Conservation (phyloP, 2,329 filamentous ascomycete genomes). For the Cordyceps farinosa region DNA sequence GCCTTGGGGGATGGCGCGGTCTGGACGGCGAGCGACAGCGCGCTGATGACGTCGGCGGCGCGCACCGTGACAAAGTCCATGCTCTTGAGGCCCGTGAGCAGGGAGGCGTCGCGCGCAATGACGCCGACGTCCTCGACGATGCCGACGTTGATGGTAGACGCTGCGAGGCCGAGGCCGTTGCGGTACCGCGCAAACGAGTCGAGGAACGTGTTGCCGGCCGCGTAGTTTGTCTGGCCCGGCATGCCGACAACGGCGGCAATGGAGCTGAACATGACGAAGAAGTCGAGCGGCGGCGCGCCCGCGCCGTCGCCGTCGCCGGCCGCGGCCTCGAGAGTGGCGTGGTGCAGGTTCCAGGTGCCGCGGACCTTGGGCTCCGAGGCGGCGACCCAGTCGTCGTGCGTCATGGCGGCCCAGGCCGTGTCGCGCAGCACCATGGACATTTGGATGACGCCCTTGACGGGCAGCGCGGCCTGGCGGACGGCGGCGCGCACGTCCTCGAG, state of each 20-base stretch:
- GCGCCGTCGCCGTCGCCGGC: too few species aligned
- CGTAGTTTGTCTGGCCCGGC: conserved; percentile 39
- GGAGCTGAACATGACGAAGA: conserved; percentile 29
- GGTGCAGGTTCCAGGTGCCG: conserved; percentile 36
- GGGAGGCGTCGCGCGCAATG: conserved; percentile 20
- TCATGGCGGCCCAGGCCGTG: conserved; percentile 31
- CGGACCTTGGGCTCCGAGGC: conserved; percentile 30
- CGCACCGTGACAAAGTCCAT: conserved; percentile 1
- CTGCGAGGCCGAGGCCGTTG: conserved; percentile 16
- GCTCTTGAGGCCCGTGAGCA: not conserved
- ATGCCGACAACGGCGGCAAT: conserved; percentile 32
- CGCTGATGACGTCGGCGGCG: not conserved
- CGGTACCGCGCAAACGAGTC: conserved; percentile 37
- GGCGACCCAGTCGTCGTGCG: conserved; percentile 29
- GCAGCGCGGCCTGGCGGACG: conserved; percentile 25
- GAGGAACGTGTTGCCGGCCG: conserved; percentile 39
- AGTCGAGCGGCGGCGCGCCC: not conserved
- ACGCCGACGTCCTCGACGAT: conserved; percentile 35
- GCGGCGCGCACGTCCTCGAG: not conserved
- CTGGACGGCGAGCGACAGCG: not conserved
- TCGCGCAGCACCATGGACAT: conserved; percentile 33
- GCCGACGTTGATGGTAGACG: conserved; percentile 32
- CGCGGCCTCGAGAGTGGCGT: conserved; percentile 13
- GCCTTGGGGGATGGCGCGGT: not conserved
- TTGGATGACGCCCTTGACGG: conserved; percentile 32